Evolutionary conservation across 1,284 basidiomycete species (phyloP).

Genomic region (Cryptococcus wingfieldii): DNA sequence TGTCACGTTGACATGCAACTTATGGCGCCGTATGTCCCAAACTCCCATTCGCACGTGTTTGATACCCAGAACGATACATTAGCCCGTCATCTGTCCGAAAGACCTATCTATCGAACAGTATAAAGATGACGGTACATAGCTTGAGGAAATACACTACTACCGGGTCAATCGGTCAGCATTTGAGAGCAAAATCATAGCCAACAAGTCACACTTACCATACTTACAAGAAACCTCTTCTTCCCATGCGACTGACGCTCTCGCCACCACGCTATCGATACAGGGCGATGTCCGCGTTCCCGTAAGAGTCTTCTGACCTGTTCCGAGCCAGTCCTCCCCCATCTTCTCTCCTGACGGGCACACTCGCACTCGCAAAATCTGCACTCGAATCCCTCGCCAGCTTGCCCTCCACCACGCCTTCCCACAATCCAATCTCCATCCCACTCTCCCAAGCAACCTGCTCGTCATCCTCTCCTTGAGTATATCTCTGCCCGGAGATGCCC

Average conservation of each 20-base stretch:
- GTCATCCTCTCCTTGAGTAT: conserved; percentile 12
- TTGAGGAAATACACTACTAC: neutral
- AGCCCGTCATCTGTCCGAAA: neutral
- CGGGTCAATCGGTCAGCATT: neutral
- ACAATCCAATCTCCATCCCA: conserved; percentile 44
- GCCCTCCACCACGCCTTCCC: conserved; percentile 26
- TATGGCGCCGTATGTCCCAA: no score
- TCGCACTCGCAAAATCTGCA: neutral
- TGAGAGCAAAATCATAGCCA: neutral
- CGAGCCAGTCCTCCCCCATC: neutral
- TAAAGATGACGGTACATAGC: neutral
- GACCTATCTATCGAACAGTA: neutral
- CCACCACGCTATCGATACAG: neutral
- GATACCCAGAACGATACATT: neutral
- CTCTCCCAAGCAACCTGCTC: conserved; percentile 34
- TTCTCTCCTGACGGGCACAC: neutral
- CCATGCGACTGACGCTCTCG: neutral
- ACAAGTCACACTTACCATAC: neutral
- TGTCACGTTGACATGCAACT: neutral
- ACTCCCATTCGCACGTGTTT: no score
- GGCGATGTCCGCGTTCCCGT: neutral
- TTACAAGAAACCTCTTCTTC: neutral
- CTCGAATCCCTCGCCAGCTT: neutral
- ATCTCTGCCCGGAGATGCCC: conserved; percentile 1
- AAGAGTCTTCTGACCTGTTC: neutral